Conservation (phyloP, 805 yeast genomes). For the Wickerhamiella shivajii region DNA sequence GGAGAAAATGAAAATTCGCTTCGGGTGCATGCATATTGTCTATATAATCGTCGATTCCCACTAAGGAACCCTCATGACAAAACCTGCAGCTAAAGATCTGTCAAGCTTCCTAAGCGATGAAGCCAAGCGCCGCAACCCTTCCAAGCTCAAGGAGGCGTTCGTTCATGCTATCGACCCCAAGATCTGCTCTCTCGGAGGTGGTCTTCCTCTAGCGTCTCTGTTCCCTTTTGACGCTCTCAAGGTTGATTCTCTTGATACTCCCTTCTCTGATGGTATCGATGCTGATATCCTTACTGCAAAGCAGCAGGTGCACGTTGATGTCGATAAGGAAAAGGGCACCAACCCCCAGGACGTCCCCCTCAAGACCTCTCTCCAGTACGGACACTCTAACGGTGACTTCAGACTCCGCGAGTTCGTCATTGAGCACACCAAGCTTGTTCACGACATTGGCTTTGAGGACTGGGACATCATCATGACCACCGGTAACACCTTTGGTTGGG, state of each 20-base stretch:
- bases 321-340: conserved; percentile 24
- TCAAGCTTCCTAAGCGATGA: conserved; percentile 63
- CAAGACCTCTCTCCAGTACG: conserved; percentile 83
- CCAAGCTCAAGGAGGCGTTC: conserved; percentile 76
- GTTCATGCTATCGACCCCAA: conserved; percentile 59
- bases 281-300: conserved; percentile 16
- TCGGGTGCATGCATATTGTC: neutral
- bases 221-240: conserved; percentile 78
- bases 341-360: conserved; percentile 44
- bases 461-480: conserved; percentile 62
- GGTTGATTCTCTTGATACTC: conserved; percentile 52
- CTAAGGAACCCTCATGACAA: too few relatives aligned
- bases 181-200: conserved; percentile 86
- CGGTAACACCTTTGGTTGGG: conserved; percentile 90
- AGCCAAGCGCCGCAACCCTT: conserved; percentile 58
- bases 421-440: conserved; percentile 43
- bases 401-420: conserved; percentile 52
- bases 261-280: conserved; percentile 58
- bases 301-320: conserved; percentile 22
- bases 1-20: too few relatives aligned
- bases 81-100: conserved; percentile 50
- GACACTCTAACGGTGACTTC: conserved; percentile 67
- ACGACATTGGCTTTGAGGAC: conserved; percentile 39
- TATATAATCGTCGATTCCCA: neutral
- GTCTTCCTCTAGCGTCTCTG: conserved; percentile 78